Conservation (phyloP, 345 rosid species). For the Noccaea caerulescens region DNA sequence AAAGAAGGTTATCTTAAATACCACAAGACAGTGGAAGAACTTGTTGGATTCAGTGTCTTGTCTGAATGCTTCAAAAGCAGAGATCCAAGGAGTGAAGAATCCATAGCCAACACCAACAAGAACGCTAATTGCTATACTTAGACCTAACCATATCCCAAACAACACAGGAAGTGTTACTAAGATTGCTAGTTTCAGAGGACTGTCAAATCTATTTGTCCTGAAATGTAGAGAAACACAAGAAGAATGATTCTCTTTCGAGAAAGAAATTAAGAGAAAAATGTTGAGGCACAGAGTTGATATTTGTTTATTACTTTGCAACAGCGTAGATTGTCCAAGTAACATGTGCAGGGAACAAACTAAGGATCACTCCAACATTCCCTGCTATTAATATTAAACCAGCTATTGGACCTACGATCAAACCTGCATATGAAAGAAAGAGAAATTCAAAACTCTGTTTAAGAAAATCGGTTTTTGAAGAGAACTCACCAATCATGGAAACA, state of each 20-base stretch:
- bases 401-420: conserved; percentile 72
- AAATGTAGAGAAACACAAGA: neutral
- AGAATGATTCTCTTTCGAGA: neutral
- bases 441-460: neutral
- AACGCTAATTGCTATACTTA: conserved; percentile 69
- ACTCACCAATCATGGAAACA: neutral
- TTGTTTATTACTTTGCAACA: conserved; percentile 53
- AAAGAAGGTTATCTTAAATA: conserved; percentile 26
- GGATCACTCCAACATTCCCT: conserved; percentile 78
- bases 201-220: conserved; percentile 66
- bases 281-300: neutral
- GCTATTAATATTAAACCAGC: conserved; percentile 64
- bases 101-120: conserved; percentile 82
- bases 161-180: conserved; percentile 64
- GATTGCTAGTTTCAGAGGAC: conserved; percentile 67
- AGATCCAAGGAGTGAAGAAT: conserved; percentile 81
- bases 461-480: neutral
- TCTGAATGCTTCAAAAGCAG: conserved; percentile 86
- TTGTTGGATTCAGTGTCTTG: conserved; percentile 59
- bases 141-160: conserved; percentile 70
- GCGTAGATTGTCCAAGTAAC: conserved; percentile 69
- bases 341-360: conserved; percentile 72
- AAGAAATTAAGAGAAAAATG: neutral
- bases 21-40: conserved; percentile 70
- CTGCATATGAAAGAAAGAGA: conserved; percentile 48